Conservation (phyloP, 306 rosid genomes). For the Erythrophleum fordii region DNA sequence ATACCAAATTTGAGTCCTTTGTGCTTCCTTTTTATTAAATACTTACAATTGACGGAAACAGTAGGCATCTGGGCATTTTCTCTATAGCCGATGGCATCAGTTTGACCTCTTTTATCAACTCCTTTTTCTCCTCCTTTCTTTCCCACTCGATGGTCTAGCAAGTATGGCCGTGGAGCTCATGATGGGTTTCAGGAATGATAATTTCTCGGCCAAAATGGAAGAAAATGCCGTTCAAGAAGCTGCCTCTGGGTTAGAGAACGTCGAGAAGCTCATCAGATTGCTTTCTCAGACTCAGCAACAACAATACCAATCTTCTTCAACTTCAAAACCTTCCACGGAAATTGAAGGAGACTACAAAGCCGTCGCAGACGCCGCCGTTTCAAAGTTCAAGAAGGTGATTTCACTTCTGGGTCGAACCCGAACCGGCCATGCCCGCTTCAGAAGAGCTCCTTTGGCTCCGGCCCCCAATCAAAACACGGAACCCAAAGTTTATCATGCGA, state of each 20-base stretch:
- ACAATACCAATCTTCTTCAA: slow-evolving; percentile 1
- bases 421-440: slow-evolving; percentile 79
- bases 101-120: slow-evolving; percentile 48
- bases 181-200: slow-evolving; percentile 38
- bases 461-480: slow-evolving; percentile 2
- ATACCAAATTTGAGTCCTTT: too few species aligned
- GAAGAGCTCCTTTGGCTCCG: slow-evolving; percentile 80
- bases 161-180: slow-evolving; percentile 82
- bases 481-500: slow-evolving; percentile 42
- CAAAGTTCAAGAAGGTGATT: slow-evolving; percentile 71
- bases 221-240: slow-evolving; percentile 77
- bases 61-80: not conserved
- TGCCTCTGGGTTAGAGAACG: slow-evolving; percentile 78
- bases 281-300: slow-evolving; percentile 50
- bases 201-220: slow-evolving; percentile 50
- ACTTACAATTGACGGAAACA: not conserved
- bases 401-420: slow-evolving; percentile 72
- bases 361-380: slow-evolving; percentile 75
- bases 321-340: slow-evolving; percentile 26
- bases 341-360: slow-evolving; percentile 62
- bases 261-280: slow-evolving; percentile 56
- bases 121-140: not conserved
- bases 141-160: slow-evolving; percentile 38
- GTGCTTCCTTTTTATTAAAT: too few species aligned
- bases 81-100: slow-evolving; percentile 24